Conservation (phyloP, 306 rosid genomes). For the Cicer cuneatum region DNA sequence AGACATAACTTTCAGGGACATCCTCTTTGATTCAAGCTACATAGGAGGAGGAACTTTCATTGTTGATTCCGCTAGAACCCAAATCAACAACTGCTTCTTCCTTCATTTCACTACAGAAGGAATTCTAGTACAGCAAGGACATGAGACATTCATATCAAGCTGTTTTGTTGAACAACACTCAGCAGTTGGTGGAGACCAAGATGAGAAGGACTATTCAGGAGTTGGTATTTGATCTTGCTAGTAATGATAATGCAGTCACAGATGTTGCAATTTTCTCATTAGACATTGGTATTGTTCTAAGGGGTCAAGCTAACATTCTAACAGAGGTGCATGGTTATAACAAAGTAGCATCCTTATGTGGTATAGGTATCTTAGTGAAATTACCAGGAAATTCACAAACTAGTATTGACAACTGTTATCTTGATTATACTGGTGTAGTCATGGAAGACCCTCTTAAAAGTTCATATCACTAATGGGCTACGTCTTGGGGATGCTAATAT, state of each 20-base stretch:
- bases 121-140: slow-evolving; percentile 64
- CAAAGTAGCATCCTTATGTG: slow-evolving; percentile 67
- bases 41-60: slow-evolving; percentile 68
- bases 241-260: slow-evolving; percentile 59
- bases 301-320: slow-evolving; percentile 72
- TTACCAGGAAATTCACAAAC: slow-evolving; percentile 61
- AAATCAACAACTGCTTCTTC: slow-evolving; percentile 71
- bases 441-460: slow-evolving; percentile 81
- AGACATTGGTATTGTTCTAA: slow-evolving; percentile 60
- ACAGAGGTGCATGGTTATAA: slow-evolving; percentile 73
- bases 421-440: slow-evolving; percentile 70
- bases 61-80: slow-evolving; percentile 58
- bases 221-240: slow-evolving; percentile 55
- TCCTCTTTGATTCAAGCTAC: slow-evolving; percentile 67
- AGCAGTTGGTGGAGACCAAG: slow-evolving; percentile 59
- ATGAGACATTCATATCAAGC: slow-evolving; percentile 63
- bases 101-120: slow-evolving; percentile 71
- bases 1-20: slow-evolving; percentile 70
- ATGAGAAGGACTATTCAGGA: slow-evolving; percentile 57
- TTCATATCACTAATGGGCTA: slow-evolving; percentile 73
- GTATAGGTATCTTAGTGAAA: slow-evolving; percentile 70
- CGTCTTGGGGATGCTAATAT: slow-evolving; percentile 70
- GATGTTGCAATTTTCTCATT: slow-evolving; percentile 63
- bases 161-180: slow-evolving; percentile 73
- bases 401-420: slow-evolving; percentile 67